Evolutionary conservation across 352 stramenopile species (phyloP), one percentile per base, ranked within the genome.

Genomic region (Phytophthora litchii): DNA sequence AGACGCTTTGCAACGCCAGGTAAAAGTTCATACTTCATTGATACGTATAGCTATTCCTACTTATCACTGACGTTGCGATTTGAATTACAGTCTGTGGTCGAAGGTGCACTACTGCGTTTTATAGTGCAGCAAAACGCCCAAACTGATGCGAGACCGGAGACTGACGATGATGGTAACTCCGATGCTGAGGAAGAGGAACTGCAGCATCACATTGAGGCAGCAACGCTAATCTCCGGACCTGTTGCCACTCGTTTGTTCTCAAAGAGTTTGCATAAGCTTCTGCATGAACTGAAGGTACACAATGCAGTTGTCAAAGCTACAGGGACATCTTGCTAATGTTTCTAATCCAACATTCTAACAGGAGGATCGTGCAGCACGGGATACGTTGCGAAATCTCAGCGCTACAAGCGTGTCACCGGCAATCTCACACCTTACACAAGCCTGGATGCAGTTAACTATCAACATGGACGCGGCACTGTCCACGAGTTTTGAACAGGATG

Each of bases 401-500:
- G 67, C 69, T 27, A 79, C 72, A 23, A 78, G 50, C 19, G 71
- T 82, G 23, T 86, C 67, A 36, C 55, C 51, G 7, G 57, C 53
- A 14, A 67, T 80, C 3, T 73, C 70, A 8, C 45, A 17, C 5
- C 77, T 88, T 21, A 54, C 70, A 8, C 54, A 78, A 17, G 54
- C 40, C 9, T 78, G 78, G 51, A 72, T 68, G 16, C 66, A 87
- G 38, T 49, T 87, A 11, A 64, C 70, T 25, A 73, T 80, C 19
- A 63, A 70, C 41, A 67, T 67, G 13, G 76, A 86, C 23, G 67
- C 56, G 5, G 46, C 58, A 16, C 48, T 89, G 17, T 65, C 60
- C 27, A 80, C 79, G 9, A 86, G 67, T 31, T 64, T 67, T 9
- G 83, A 92, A 37, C 80, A 92, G 54, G 75, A 86, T 64, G 80